A percentile compares a stretch with the other conserved stretches of the same genome.
Evolutionary conservation across 345 rosid species (phyloP).

Genomic region (Gossypium stocksii): DNA sequence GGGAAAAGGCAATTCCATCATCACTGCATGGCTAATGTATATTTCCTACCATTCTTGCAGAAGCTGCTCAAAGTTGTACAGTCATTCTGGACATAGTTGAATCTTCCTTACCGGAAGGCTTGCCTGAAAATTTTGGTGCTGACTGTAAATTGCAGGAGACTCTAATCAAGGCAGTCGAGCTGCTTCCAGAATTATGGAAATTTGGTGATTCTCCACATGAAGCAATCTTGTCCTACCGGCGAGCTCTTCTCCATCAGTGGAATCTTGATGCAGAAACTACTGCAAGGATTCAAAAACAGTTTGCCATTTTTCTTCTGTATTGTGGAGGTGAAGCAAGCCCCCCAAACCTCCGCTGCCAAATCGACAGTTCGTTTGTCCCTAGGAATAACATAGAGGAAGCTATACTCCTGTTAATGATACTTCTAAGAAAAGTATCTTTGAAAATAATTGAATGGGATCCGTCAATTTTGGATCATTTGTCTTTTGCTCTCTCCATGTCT

Average conservation of each 20-base stretch:
- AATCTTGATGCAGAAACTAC: conserved; percentile 53
- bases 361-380: conserved; percentile 65
- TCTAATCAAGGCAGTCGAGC: conserved; percentile 61
- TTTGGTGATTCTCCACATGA: conserved; percentile 57
- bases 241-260: conserved; percentile 72
- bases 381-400: conserved; percentile 77
- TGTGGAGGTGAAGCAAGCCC: conserved; percentile 81
- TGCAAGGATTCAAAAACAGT: conserved; percentile 68
- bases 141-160: conserved; percentile 80
- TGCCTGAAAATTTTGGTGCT: conserved; percentile 59
- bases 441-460: conserved; percentile 67
- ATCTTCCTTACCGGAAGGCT: conserved; percentile 69
- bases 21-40: conserved; percentile 25
- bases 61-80: conserved; percentile 85
- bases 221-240: conserved; percentile 59
- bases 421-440: conserved; percentile 54
- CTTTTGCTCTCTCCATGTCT: conserved; percentile 62
- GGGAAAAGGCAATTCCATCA: not conserved
- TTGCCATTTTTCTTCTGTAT: conserved; percentile 70
- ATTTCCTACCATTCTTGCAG: conserved; percentile 48
- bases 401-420: conserved; percentile 69
- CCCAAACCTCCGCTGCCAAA: conserved; percentile 61
- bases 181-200: conserved; percentile 86
- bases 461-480: conserved; percentile 74
- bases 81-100: conserved; percentile 77